phyloP scores from a whole-genome alignment of 2,329 filamentous ascomycete species.

The Sporothrix curviconia region DNA sequence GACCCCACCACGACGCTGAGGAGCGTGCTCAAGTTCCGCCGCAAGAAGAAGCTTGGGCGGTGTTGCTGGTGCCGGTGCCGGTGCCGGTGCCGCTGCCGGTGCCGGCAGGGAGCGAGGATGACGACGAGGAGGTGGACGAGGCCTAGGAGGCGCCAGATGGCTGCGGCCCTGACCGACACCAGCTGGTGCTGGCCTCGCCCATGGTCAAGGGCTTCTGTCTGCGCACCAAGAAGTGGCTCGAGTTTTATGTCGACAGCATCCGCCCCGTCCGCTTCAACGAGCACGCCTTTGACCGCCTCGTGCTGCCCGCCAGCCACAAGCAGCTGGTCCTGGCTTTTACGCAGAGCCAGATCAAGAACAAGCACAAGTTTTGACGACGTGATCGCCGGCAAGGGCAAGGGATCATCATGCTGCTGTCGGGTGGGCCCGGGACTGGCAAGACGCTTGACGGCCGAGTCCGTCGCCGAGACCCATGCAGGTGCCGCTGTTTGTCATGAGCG shows the following conservation, averaged over 20 bases:
- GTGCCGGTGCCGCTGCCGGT: too few relatives aligned
- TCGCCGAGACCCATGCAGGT: constrained; percentile 43
- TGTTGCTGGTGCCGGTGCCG: too few relatives aligned
- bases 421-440: constrained; percentile 44
- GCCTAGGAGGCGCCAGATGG: constrained; percentile 10
- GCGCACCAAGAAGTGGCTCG: constrained; percentile 37
- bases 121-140: neutral
- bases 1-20: neutral
- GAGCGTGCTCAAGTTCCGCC: neutral
- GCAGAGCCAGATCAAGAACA: constrained; percentile 25
- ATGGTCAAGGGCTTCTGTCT: constrained; percentile 38
- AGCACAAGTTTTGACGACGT: constrained; percentile 21
- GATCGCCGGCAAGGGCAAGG: constrained; percentile 18
- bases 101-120: neutral
- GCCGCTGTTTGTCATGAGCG: constrained; percentile 47
- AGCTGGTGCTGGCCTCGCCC: constrained; percentile 23
- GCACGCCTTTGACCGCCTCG: constrained; percentile 35
- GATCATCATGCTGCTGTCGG: constrained; percentile 40
- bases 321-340: constrained; percentile 27
- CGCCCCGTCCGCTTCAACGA: constrained; percentile 38
- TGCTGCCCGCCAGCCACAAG: constrained; percentile 25
- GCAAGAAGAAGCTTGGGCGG: too few relatives aligned
- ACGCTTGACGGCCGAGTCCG: constrained; percentile 43
- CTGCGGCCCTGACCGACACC: constrained; percentile 20
- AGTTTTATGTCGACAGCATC: constrained; percentile 38